A percentile compares a stretch with the other conserved stretches of the same genome.
phyloP scores from a whole-genome alignment of 768 basidiomycete genomes.

The Amanita jacksonii region DNA sequence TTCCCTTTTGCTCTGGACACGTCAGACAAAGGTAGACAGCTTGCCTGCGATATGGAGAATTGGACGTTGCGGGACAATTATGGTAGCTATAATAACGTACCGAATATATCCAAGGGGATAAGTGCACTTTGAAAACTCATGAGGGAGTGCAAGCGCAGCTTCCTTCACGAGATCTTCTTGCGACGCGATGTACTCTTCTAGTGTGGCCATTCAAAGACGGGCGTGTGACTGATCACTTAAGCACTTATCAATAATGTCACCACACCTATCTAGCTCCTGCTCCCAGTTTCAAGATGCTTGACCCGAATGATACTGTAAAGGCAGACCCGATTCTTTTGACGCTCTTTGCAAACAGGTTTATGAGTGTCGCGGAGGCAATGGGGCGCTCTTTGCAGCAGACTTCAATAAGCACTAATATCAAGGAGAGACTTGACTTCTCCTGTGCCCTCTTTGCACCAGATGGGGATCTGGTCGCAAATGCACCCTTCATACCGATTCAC shows the following conservation, averaged over 20 bases:
- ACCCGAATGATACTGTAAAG: constrained; percentile 9
- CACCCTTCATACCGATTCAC: constrained; percentile 85
- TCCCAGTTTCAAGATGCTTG: background rate
- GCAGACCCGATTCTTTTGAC: constrained; percentile 72
- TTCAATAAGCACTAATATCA: constrained; percentile 90
- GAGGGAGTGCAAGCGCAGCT: constrained; percentile 49
- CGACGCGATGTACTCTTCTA: constrained; percentile 35
- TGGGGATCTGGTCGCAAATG: constrained; percentile 91
- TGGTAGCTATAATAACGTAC: constrained; percentile 24
- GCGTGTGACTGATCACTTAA: too few relatives aligned
- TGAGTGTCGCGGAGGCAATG: constrained; percentile 97
- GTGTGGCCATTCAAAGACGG: constrained; percentile 18
- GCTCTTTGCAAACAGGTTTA: constrained; percentile 92
- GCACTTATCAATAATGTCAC: constrained; percentile 3
- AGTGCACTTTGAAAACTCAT: constrained; percentile 59
- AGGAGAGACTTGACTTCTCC: constrained; percentile 90
- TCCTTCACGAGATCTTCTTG: constrained; percentile 42
- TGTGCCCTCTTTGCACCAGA: constrained; percentile 95
- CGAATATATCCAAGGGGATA: constrained; percentile 48
- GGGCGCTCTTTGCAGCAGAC: constrained; percentile 85
- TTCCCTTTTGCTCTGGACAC: constrained; percentile 56
- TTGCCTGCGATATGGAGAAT: constrained; percentile 34
- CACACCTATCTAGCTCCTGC: background rate
- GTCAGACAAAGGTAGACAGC: constrained; percentile 76
- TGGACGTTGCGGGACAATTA: constrained; percentile 9